A percentile compares a stretch with the other conserved stretches of the same genome.
Conservation (phyloP, 169 alveolate species). For the Pseudocohnilembus persalinus region DNA sequence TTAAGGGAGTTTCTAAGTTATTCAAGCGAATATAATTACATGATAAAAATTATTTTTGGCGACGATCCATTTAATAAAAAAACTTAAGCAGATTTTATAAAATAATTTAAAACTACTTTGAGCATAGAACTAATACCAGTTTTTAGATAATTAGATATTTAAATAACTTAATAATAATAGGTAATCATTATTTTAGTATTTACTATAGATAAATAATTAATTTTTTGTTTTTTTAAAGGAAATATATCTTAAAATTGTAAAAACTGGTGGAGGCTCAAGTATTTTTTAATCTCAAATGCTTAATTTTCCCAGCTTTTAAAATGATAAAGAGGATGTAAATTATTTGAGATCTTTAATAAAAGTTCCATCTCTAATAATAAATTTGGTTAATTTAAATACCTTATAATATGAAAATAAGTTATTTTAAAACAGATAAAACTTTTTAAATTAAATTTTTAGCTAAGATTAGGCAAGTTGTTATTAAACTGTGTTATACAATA, state of each 20-base stretch:
- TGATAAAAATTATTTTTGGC: not conserved
- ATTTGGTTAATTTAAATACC: not conserved
- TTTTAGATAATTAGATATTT: not conserved
- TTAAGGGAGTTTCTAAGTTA: not conserved
- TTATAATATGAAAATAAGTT: not conserved
- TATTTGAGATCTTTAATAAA: not conserved
- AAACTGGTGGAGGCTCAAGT: no score
- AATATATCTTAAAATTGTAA: no score
- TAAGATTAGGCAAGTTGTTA: not conserved
- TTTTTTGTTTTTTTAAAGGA: no score
- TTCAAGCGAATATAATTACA: not conserved
- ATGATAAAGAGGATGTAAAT: no score
- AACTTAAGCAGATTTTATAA: not conserved
- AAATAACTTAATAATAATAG: no score
- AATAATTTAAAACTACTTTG: no score
- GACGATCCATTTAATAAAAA: no score
- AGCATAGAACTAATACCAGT: not conserved
- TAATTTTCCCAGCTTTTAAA: no score
- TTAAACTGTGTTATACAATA: not conserved
- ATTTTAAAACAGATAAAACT: not conserved
- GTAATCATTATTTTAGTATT: no score
- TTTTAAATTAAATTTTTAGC: not conserved
- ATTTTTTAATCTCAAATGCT: no score
- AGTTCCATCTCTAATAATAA: not conserved
- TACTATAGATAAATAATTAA: no score